Conservation (phyloP, 129 eudicot genomes). For the Glebionis coronaria region DNA sequence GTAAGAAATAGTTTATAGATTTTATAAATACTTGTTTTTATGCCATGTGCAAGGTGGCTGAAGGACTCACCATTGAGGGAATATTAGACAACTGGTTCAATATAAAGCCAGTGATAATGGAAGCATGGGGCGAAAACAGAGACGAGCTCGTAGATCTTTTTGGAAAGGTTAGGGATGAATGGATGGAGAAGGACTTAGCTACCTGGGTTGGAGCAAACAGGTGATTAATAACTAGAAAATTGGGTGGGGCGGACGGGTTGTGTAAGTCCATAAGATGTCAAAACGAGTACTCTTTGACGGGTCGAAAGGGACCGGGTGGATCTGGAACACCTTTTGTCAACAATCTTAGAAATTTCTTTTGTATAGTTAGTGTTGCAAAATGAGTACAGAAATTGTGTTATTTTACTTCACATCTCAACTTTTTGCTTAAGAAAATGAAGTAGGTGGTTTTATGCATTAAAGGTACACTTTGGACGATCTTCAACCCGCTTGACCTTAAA, state of each 20-base stretch:
- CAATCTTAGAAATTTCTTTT: not conserved
- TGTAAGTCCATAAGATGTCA: not conserved
- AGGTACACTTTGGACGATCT: not conserved
- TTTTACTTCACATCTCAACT: not conserved
- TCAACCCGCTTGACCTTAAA: not conserved
- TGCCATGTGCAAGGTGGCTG: slow-evolving; percentile 61
- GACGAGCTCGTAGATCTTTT: slow-evolving; percentile 80
- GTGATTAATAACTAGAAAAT: slow-evolving; percentile 29
- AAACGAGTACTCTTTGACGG: not conserved
- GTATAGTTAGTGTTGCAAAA: not conserved
- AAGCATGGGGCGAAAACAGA: slow-evolving; percentile 76
- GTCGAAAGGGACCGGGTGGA: not conserved
- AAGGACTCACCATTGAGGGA: slow-evolving; percentile 73
- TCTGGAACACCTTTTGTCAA: not conserved
- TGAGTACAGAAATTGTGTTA: not conserved
- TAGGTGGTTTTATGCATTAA: not conserved
- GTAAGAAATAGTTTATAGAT: not conserved
- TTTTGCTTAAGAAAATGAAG: not conserved
- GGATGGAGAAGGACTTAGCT: slow-evolving; percentile 86
- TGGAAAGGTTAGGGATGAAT: slow-evolving; percentile 93
- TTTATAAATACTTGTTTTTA: slow-evolving; percentile 24
- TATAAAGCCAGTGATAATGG: slow-evolving; percentile 75
- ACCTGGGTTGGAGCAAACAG: slow-evolving; percentile 97
- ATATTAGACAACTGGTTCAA: slow-evolving; percentile 73
- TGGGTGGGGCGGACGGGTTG: not conserved